phyloP scores from a whole-genome alignment of 257 asterid genomes.

The Salvia miltiorrhiza region DNA sequence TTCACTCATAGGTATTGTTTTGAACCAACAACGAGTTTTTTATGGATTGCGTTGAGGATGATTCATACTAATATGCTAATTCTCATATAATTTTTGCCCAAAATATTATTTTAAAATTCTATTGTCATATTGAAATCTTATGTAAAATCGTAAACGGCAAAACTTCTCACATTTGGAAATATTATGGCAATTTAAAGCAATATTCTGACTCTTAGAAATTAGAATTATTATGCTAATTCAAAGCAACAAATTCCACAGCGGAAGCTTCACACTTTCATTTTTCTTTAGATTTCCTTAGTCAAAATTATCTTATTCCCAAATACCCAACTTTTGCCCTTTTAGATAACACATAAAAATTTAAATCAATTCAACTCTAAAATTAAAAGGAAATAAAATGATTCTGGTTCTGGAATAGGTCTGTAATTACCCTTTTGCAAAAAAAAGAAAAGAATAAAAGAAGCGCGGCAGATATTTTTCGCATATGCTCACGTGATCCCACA shows the following conservation, averaged over 20 bases:
- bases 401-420: not conserved
- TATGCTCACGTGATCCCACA: constrained; percentile 30
- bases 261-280: not conserved
- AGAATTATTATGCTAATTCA: not conserved
- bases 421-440: not conserved
- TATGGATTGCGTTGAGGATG: too few relatives aligned
- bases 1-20: not conserved
- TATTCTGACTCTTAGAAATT: too few relatives aligned
- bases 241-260: not conserved
- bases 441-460: not conserved
- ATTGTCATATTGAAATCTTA: too few relatives aligned
- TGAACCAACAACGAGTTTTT: not conserved
- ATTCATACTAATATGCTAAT: too few relatives aligned
- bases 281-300: not conserved
- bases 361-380: too few relatives aligned
- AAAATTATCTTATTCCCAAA: not conserved
- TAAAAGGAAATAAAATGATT: too few relatives aligned
- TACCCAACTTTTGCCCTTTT: not conserved
- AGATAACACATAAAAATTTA: not conserved
- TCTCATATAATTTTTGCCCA: too few relatives aligned
- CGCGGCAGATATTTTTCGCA: constrained; percentile 24
- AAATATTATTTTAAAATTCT: too few relatives aligned
- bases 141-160: too few relatives aligned
- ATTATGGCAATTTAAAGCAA: too few relatives aligned
- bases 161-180: too few relatives aligned